Conservation (phyloP, 2,329 filamentous ascomycete species). For the Stachybotrys echinatus region DNA sequence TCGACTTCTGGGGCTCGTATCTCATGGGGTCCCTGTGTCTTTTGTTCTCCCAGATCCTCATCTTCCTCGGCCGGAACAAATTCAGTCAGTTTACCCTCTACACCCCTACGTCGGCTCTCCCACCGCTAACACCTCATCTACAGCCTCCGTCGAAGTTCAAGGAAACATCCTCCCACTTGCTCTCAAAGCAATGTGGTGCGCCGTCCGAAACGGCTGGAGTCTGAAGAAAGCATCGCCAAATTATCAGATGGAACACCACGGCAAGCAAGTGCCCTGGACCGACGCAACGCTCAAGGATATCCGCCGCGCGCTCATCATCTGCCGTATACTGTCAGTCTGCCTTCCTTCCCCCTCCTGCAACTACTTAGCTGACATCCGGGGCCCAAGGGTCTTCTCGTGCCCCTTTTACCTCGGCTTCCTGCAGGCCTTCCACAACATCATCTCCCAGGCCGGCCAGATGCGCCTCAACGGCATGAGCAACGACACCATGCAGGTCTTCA, state of each 20-base stretch:
- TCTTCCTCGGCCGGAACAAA: neutral
- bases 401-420: conserved; percentile 36
- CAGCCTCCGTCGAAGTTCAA: neutral
- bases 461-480: conserved; percentile 46
- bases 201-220: neutral
- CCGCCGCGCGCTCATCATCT: neutral
- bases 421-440: conserved; percentile 50
- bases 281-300: neutral
- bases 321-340: neutral
- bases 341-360: neutral
- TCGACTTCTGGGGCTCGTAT: conserved; percentile 2
- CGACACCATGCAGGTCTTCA: conserved; percentile 49
- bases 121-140: neutral
- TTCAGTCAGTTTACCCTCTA: neutral
- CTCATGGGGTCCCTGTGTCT: neutral
- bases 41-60: neutral
- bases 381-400: neutral
- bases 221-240: neutral
- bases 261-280: neutral
- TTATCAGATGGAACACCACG: neutral
- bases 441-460: conserved; percentile 51
- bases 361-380: neutral
- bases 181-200: neutral
- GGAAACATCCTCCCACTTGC: conserved; percentile 1
- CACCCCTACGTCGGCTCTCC: neutral